These are phyloP conservation scores for Hyphopichia khmerensis DNA, from an alignment of 1,139 yeast genomes.

Conservation along the genomic window DNA sequence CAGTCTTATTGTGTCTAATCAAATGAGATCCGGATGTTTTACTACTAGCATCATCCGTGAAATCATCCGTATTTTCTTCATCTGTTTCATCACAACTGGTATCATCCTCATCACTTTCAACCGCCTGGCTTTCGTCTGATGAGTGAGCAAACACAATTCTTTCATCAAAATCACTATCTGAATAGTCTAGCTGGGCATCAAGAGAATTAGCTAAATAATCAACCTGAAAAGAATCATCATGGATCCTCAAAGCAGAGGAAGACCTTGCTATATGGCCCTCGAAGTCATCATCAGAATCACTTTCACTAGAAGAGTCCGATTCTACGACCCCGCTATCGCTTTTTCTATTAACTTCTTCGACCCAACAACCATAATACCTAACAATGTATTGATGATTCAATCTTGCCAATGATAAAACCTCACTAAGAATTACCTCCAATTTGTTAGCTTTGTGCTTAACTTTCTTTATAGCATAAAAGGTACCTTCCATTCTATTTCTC, in stretches of 20 bases:
- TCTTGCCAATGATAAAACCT: slow-evolving; percentile 87
- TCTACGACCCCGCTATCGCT: slow-evolving; percentile 13
- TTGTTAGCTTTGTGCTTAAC: slow-evolving; percentile 81
- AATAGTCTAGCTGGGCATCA: slow-evolving; percentile 61
- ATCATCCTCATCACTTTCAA: slow-evolving; percentile 17
- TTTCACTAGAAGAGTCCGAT: slow-evolving; percentile 18
- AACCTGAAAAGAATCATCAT: slow-evolving; percentile 42
- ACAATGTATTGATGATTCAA: slow-evolving; percentile 95
- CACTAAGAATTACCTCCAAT: slow-evolving; percentile 78
- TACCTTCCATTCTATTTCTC: slow-evolving; percentile 86
- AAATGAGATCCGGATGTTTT: background rate
- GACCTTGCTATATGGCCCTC: slow-evolving; percentile 22
- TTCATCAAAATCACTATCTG: slow-evolving; percentile 35
- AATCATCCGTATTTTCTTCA: background rate
- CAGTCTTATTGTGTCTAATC: background rate
- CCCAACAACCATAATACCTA: slow-evolving; percentile 95
- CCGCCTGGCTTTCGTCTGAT: slow-evolving; percentile 9
- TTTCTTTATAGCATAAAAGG: slow-evolving; percentile 92
- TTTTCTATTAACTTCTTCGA: slow-evolving; percentile 58
- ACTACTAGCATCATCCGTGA: background rate
- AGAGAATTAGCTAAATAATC: slow-evolving; percentile 71
- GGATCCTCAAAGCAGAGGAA: slow-evolving; percentile 29
- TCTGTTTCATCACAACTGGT: slow-evolving; percentile 8
- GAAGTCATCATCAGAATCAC: slow-evolving; percentile 18
- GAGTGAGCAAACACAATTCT: slow-evolving; percentile 30